Conservation (phyloP, 2,329 filamentous ascomycete species). For the Colletotrichum paranaense region DNA sequence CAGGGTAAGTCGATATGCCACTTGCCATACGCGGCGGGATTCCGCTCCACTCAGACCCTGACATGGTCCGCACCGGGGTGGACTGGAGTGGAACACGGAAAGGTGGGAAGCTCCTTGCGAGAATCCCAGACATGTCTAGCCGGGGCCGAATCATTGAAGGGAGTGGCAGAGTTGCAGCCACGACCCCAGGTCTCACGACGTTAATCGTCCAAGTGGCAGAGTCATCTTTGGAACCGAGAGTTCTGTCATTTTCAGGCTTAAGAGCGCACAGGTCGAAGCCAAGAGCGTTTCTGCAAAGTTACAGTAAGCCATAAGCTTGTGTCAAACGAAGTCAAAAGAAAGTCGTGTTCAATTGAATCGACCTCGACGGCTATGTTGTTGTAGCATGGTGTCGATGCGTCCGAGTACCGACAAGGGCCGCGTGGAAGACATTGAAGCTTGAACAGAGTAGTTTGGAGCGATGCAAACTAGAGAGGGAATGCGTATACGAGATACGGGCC, state of each 20-base stretch:
- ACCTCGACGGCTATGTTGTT: not conserved
- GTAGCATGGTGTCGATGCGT: not conserved
- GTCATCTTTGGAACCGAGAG: not conserved
- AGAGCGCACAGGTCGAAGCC: not conserved
- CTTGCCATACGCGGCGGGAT: constrained; percentile 5
- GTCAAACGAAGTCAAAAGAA: constrained; percentile 2
- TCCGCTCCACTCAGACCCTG: not conserved
- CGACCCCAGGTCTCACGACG: not conserved
- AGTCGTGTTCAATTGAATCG: not conserved
- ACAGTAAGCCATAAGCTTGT: not conserved
- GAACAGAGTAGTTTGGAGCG: not conserved
- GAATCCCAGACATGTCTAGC: constrained; percentile 15
- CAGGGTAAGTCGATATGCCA: not conserved
- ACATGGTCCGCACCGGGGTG: not conserved
- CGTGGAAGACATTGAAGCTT: not conserved
- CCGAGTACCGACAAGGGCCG: not conserved
- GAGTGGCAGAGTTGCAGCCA: not conserved
- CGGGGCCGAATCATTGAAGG: not conserved
- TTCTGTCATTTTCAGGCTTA: not conserved
- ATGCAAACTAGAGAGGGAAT: not conserved
- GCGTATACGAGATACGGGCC: constrained; percentile 8
- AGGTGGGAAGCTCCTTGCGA: constrained; percentile 17
- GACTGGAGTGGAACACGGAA: not conserved
- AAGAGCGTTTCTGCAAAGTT: not conserved
- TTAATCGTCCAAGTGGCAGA: not conserved